Evolutionary conservation across 768 basidiomycete species (phyloP), one percentile per base, ranked within the genome.

Genomic region (Multifurca ochricompacta): DNA sequence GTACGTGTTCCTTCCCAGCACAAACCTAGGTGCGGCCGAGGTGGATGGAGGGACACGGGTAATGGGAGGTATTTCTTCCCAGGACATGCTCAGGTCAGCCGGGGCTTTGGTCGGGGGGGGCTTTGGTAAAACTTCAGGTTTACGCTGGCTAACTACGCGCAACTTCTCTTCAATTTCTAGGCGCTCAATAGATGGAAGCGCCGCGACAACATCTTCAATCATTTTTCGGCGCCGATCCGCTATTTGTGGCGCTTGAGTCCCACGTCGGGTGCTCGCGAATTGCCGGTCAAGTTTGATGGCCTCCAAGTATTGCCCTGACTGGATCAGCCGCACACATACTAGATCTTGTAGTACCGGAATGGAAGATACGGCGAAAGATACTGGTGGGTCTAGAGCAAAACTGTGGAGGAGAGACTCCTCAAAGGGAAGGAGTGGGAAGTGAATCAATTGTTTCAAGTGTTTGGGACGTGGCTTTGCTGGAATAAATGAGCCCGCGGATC

Each of bases 281-380:
- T 77, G 73, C 46, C 79, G 77, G 66, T 91, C 87, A 39, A 87
- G 73, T 69, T 82, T 84, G 64, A 91, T 78, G 8, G 87, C 90
- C n/a, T 81, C 80, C 0, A 76, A 69, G 61, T 83, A 82, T 54
- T 79, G 77, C 3, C 87, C 89, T 3, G 73, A 76, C 63, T 88
- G 83, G 31, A 91, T 77, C 8, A 91, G 77, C 9, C 90, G 83
- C 14, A 85, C 79, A 56, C 84, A 87, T 27, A 87, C 74, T n/a
- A 91, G 75, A 58, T 91, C 86, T 65, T 88, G 88, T 0, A 91
- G 66, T 13, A 79, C 71, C 5, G 81, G 74, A 23, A 83, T 65
- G 2, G 80, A 77, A 2, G 74, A 61, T 7, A 74, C 58, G 1
- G 81, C 70, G 9, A 83, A 67, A 0, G 70, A 57, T 4, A 69